Percentiles rank a stretch among this genome's conserved stretches.
Conservation (phyloP, 495 filamentous ascomycete genomes). For the Arthonia radiata region DNA sequence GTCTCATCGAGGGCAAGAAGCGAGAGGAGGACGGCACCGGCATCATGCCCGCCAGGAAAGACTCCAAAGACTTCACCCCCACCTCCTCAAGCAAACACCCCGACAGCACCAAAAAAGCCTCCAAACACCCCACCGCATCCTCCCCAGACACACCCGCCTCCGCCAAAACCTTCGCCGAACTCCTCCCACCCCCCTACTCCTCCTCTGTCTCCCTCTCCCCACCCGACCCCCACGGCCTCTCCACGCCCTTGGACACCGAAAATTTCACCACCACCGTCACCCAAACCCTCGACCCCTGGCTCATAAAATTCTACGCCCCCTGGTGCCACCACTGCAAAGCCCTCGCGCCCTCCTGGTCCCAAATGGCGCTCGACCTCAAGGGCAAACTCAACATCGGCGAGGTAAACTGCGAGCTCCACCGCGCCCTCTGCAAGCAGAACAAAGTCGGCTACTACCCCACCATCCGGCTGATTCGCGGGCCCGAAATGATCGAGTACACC, state of each 20-base stretch:
- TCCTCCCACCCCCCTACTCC: no score
- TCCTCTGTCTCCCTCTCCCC: no score
- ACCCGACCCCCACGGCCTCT: conserved; percentile 50
- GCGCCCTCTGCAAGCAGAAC: conserved; percentile 71
- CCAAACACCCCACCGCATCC: conserved; percentile 10
- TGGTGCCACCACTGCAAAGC: conserved; percentile 94
- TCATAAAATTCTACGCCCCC: conserved; percentile 94
- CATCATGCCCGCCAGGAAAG: conserved; percentile 6
- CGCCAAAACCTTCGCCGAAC: no score
- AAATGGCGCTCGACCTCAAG: conserved; percentile 76
- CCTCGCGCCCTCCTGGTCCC: conserved; percentile 69
- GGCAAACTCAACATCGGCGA: conserved; percentile 75
- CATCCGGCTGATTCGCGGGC: conserved; percentile 77
- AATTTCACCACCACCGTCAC: conserved; percentile 70
- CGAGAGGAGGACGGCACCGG: conserved; percentile 13
- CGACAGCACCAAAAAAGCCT: conserved; percentile 5
- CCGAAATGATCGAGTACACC: conserved; percentile 77
- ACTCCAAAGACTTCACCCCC: conserved; percentile 12
- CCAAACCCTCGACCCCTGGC: conserved; percentile 77
- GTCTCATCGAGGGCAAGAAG: conserved; percentile 20
- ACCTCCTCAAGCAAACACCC: conserved; percentile 9
- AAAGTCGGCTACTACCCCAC: conserved; percentile 59
- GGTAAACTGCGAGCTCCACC: conserved; percentile 77
- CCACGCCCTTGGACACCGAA: conserved; percentile 54
- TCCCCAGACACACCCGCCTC: conserved; percentile 4